Base-by-base conservation (phyloP, 208 protist genomes). In the Leishmania tarentolae region DNA sequence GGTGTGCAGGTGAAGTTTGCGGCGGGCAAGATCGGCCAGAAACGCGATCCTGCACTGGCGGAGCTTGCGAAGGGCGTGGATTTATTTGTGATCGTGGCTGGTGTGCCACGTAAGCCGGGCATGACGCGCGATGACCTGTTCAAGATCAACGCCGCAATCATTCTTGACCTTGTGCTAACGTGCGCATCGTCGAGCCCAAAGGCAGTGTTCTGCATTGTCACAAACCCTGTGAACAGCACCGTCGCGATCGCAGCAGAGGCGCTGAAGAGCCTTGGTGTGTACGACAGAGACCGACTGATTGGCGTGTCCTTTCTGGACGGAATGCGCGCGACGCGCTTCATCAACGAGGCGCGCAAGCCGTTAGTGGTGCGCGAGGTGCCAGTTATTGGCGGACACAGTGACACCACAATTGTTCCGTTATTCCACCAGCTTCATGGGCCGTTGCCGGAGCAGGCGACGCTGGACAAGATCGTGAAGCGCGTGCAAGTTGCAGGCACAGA, bases 71-170 rank as follows among this genome's bases (percentile, higher is more conserved):
- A 95, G 56, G 97, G 92, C 71, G 86, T 93, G 75, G 91, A 99
- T 78, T 83, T 99, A 46, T 96, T 99, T 63, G 88, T 99, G 56
- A 97, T 99, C 81, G 90, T 94, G 6, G 98, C 98, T 68, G 98
- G 98, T 72, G 97, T 99, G 24, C 98, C 98, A 35, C 98, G 98
- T 86, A 99, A 99, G 91, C 98, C 98, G 3, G 97, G 96, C 75
- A 99, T 99, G 98, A 98, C 96, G 61, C 94, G 98, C 76, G 97
- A 99, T 81, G 98, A 99, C 85, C 92, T 99, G 44, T 99, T 99
- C 93, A 98, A 98, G 76, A 93, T 93, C 76, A 99, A 99, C 92
- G 98, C 98, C 40, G 84, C 89, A 50, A 99, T 99, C 87, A 89
- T 99, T 70, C 85, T 90, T 44, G 96, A 94, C 76, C 86, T 99